Evolutionary conservation across 2,329 filamentous ascomycete species (phyloP), one percentile per base, ranked within the genome.

Genomic region (Fusarium continuum): DNA sequence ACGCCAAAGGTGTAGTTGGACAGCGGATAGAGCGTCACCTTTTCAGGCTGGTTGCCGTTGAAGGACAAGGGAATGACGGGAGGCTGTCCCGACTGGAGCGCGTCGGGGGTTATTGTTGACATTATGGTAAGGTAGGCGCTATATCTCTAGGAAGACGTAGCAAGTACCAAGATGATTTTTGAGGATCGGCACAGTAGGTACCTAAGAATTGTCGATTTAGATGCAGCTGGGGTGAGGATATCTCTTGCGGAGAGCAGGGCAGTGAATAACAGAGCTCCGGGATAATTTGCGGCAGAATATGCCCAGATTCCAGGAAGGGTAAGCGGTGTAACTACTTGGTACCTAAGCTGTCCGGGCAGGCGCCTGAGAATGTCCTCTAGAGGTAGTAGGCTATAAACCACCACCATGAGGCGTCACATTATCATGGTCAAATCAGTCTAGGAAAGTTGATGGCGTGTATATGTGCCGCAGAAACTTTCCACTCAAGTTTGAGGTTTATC

Each of bases 1-100:
- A 96, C 96, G 63, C 94, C 94, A 73, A 99, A 98, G 20, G 95
- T 98, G 83, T 99, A 99, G 83, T 98, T 99, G 68, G 93, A 97
- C 43, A 99, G 86, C 28, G 95, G 95, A 74, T 93, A 98, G 22
- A 99, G 86, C 48, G 91, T 91, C 73, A 99, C 93, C 3, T 93
- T 95, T 70, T 88, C 82, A 28, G 94, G 92, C 78, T 99, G 95
- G 75, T 94, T 93, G 47, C 86, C 88, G 74, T 93, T 91, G 85
- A 99, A 99, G 67, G 88, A 80, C 63, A 91, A 88, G 22, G 93
- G 93, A 48, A 92, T 85, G 62, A 89, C 88, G 20, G 94, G 93
- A 78, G 90, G 88, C 65, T 89, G 85, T 51, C 88, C 90, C 77
- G 91, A 93, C 77, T 94, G 90, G 44, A 92, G 85, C 65, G 89